Percentiles rank a stretch among this genome's conserved stretches.
These are phyloP conservation scores for Dothidotthia symphoricarpi DNA, from an alignment of 2,329 filamentous ascomycete genomes.

Conservation along the genomic window DNA sequence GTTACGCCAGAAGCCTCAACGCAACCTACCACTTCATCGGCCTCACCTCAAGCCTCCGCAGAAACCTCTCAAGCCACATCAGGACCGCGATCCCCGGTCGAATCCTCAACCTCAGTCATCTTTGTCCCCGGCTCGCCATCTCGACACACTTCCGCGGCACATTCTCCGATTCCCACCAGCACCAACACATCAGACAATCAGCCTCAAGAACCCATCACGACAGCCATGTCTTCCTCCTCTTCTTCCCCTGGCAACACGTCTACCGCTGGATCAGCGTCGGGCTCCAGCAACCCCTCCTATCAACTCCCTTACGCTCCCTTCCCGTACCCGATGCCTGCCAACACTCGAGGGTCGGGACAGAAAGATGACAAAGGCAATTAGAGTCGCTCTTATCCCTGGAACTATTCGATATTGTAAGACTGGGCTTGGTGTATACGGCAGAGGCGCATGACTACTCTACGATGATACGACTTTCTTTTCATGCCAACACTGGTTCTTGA, in stretches of 20 bases:
- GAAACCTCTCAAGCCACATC: slow-evolving; percentile 24
- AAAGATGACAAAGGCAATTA: slow-evolving; percentile 24
- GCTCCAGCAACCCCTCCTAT: slow-evolving; percentile 27
- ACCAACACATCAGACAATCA: slow-evolving; percentile 15
- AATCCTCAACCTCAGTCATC: slow-evolving; percentile 16
- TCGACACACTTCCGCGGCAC: slow-evolving; percentile 6
- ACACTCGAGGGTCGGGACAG: slow-evolving; percentile 21
- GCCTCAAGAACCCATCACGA: slow-evolving; percentile 6
- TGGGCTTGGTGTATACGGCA: too few relatives aligned
- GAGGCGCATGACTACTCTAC: too few relatives aligned
- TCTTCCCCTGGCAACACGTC: slow-evolving; percentile 35
- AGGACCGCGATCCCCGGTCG: slow-evolving; percentile 10
- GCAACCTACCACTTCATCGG: slow-evolving; percentile 7
- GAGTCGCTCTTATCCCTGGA: slow-evolving; percentile 5
- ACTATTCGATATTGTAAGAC: too few relatives aligned
- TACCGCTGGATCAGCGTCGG: slow-evolving; percentile 31
- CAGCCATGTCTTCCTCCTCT: slow-evolving; percentile 35
- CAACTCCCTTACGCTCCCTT: slow-evolving; percentile 41
- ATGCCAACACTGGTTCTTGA: too few relatives aligned
- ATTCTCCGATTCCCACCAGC: slow-evolving; percentile 10
- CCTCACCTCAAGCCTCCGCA: slow-evolving; percentile 8
- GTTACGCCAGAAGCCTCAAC: slow-evolving; percentile 9
- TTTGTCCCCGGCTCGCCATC: slow-evolving; percentile 16
- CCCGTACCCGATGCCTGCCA: slow-evolving; percentile 38
- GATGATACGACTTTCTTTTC: too few relatives aligned